phyloP scores from a whole-genome alignment of 2,329 filamentous ascomycete species.

The Lachnellula willkommii region DNA sequence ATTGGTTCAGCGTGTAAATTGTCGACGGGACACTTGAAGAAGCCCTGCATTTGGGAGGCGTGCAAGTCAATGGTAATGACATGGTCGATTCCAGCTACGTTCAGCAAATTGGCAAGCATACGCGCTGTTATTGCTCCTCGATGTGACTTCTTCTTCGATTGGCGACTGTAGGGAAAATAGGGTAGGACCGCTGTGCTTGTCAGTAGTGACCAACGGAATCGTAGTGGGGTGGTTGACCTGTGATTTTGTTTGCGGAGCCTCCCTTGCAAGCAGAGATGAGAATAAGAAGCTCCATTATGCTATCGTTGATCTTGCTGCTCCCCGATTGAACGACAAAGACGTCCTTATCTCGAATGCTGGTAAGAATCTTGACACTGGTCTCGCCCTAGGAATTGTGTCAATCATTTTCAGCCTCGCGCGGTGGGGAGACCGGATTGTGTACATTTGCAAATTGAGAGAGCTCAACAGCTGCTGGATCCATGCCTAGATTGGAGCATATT shows the following conservation, averaged over 20 bases:
- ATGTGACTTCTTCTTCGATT: slow-evolving; percentile 98
- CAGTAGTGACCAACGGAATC: slow-evolving; percentile 6
- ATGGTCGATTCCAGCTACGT: slow-evolving; percentile 92
- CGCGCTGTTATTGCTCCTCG: slow-evolving; percentile 92
- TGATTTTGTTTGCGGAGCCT: slow-evolving; percentile 93
- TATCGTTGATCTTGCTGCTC: slow-evolving; percentile 94
- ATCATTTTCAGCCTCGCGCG: slow-evolving; percentile 19
- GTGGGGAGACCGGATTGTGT: slow-evolving; percentile 33
- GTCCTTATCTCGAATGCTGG: slow-evolving; percentile 90
- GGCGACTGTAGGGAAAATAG: slow-evolving; percentile 98
- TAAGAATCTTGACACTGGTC: slow-evolving; percentile 64
- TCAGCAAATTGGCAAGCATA: slow-evolving; percentile 92
- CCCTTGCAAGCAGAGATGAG: slow-evolving; percentile 99
- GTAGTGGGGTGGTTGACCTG: slow-evolving; percentile 54
- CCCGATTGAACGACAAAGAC: slow-evolving; percentile 98
- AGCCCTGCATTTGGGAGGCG: slow-evolving; percentile 98
- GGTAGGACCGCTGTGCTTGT: slow-evolving; percentile 66
- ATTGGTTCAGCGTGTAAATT: slow-evolving; percentile 95
- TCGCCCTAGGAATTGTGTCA: slow-evolving; percentile 49
- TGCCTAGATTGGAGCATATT: slow-evolving; percentile 64
- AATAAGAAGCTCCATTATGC: slow-evolving; percentile 97
- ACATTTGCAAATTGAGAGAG: slow-evolving; percentile 67
- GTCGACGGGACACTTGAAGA: slow-evolving; percentile 96
- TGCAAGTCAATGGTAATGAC: slow-evolving; percentile 97
- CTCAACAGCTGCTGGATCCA: slow-evolving; percentile 59